Conservation (phyloP, 2,329 filamentous ascomycete genomes). For the Aspergillus latus region DNA sequence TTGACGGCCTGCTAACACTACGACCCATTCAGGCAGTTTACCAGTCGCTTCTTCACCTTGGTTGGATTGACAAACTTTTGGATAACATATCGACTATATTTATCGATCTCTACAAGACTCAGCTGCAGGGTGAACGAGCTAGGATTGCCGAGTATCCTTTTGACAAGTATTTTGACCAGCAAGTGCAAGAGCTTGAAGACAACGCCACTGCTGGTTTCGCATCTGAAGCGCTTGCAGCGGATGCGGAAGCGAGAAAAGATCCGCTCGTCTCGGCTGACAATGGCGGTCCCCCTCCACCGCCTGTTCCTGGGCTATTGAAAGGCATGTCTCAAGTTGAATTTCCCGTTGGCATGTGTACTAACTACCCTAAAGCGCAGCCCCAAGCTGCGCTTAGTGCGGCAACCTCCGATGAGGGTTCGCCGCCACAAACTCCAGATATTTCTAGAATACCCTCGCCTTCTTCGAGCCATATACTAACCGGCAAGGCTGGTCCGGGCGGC, state of each 20-base stretch:
- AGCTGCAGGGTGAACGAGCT: conserved; percentile 77
- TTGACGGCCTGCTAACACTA: conserved; percentile 19
- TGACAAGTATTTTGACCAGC: conserved; percentile 91
- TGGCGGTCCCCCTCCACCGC: conserved; percentile 52
- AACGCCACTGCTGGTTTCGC: conserved; percentile 38
- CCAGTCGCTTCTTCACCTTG: conserved; percentile 88
- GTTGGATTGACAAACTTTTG: conserved; percentile 95
- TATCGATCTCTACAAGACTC: conserved; percentile 82
- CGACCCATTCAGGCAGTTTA: conserved; percentile 74
- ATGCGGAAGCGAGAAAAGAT: conserved; percentile 49
- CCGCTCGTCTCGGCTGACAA: conserved; percentile 50
- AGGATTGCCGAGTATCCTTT: conserved; percentile 81
- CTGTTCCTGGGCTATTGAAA: conserved; percentile 54
- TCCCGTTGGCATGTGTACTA: conserved; percentile 17
- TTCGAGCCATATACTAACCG: conserved; percentile 66
- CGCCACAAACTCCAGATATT: conserved; percentile 67
- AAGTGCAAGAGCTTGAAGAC: conserved; percentile 70
- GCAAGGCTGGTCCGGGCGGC: conserved; percentile 70
- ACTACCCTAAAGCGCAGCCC: conserved; percentile 41
- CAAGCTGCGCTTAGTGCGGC: conserved; percentile 43
- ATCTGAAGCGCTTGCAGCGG: conserved; percentile 48
- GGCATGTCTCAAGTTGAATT: conserved; percentile 28
- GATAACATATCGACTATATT: conserved; percentile 95
- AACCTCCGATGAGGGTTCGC: conserved; percentile 67
- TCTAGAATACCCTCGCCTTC: conserved; percentile 77